Evolutionary conservation across 2,329 filamentous ascomycete species (phyloP).

Genomic region (Calonectria multiphialidica): DNA sequence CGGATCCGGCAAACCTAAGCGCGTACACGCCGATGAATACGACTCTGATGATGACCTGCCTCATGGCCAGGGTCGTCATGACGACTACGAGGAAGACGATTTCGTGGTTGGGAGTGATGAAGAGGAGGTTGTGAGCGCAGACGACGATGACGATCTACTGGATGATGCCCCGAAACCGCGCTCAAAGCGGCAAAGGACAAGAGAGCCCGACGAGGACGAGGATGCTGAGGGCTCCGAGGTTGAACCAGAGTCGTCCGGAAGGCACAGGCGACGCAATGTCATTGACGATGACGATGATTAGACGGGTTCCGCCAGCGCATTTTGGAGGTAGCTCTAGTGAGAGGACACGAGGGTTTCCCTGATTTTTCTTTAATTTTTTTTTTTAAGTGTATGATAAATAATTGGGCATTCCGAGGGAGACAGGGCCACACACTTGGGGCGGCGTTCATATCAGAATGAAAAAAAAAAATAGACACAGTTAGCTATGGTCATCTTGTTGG

Average conservation of each 20-base stretch:
- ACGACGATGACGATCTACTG: constrained; percentile 72
- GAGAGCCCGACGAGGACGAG: constrained; percentile 58
- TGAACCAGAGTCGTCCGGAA: constrained; percentile 58
- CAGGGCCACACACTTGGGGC: background rate
- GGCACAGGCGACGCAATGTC: constrained; percentile 66
- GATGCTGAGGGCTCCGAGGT: constrained; percentile 69
- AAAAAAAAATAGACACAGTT: constrained; percentile 16
- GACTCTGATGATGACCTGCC: constrained; percentile 83
- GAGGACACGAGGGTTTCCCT: background rate
- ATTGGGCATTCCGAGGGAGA: background rate
- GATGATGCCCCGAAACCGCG: constrained; percentile 63
- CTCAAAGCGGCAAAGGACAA: constrained; percentile 64
- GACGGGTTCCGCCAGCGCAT: background rate
- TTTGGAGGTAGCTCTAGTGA: background rate
- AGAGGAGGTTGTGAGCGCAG: constrained; percentile 72
- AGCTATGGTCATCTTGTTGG: constrained; percentile 10
- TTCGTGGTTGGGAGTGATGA: constrained; percentile 84
- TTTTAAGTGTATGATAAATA: constrained; percentile 14
- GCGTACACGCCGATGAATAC: constrained; percentile 72
- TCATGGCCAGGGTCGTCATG: constrained; percentile 70
- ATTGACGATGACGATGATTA: constrained; percentile 73
- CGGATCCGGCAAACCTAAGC: constrained; percentile 63
- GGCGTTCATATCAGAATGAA: constrained; percentile 24
- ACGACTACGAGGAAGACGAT: constrained; percentile 86
- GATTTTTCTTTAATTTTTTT: background rate